Evolutionary conservation across 2,329 filamentous ascomycete species (phyloP), one percentile per base, ranked within the genome.

Genomic region (Gnomoniopsis sp.): DNA sequence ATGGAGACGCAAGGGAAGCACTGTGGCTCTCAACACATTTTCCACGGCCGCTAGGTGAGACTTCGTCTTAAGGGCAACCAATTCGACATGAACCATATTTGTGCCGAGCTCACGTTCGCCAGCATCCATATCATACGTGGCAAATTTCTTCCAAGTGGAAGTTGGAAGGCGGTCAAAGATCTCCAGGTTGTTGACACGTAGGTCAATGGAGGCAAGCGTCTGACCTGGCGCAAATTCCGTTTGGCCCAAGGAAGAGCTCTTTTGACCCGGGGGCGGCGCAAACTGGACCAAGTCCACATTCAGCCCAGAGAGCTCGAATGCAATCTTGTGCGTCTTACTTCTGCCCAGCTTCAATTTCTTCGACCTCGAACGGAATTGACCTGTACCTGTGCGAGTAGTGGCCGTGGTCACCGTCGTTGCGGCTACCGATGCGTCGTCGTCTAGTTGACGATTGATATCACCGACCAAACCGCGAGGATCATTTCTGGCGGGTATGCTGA

Each of bases 61-160:
- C 3, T 96, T 81, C 3, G 95, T 95, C 71, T 89, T 91, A 44
- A 98, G 91, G 56, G 90, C 96, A 58, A 96, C 78, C 6, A 98
- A 77, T 70, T 97, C 90, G 10, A 98, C 77, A 69, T 96, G 92
- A 17, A 95, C 82, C 93, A 98, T 97, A 67, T 87, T 91, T 15
- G 88, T 89, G 19, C 88, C 89, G 73, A 90, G 88, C 74, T 98
- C 91, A 51, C 93, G 85, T 68, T 91, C 87, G n/a, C 90, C 90
- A 12, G 88, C 88, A 69, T 96, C 91, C 60, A 90, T 86, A 76
- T 96, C 90, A 67, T 96, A 97, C 0, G 93, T 98, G 15, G 91
- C 88, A 74, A 99, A 99, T 71, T 97, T 99, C 72, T 90, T 96
- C 96, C 96, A 99, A 0, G 93, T 97, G 3, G 95, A 99, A 0